phyloP scores from a whole-genome alignment of 179 eudicot genomes.

The Silene noctiflora region DNA sequence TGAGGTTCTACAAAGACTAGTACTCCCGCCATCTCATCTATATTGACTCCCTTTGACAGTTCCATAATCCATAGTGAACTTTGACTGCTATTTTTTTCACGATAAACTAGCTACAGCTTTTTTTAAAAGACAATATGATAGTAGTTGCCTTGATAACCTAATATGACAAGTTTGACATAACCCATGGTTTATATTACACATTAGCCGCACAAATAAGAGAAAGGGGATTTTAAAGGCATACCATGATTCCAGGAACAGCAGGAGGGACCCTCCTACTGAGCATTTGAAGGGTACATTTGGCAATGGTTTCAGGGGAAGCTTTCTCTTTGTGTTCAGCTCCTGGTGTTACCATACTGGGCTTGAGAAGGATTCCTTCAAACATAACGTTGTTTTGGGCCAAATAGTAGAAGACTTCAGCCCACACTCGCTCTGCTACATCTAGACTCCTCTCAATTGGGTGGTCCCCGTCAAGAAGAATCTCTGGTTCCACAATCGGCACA shows the following conservation, averaged over 20 bases:
- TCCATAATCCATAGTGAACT: too few species aligned
- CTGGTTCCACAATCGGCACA: constrained; percentile 68
- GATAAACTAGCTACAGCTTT: too few species aligned
- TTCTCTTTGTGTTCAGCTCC: constrained; percentile 60
- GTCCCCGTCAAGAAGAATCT: constrained; percentile 58
- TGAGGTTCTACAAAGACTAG: too few species aligned
- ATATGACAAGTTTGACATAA: too few species aligned
- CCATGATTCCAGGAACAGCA: constrained; percentile 67
- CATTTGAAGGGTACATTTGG: constrained; percentile 50
- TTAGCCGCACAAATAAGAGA: background rate
- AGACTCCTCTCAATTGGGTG: constrained; percentile 60
- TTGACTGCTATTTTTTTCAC: too few species aligned
- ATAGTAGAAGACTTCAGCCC: constrained; percentile 65
- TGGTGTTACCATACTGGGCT: constrained; percentile 72
- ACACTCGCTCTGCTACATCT: constrained; percentile 54
- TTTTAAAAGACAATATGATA: too few species aligned
- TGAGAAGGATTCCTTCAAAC: constrained; percentile 59
- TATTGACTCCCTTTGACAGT: too few species aligned
- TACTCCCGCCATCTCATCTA: too few species aligned
- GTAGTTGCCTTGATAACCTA: too few species aligned
- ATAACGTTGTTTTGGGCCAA: constrained; percentile 54
- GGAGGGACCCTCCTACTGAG: constrained; percentile 53
- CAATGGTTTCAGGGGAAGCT: constrained; percentile 54
- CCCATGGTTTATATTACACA: too few species aligned
- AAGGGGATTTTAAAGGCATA: constrained; percentile 6